Evolutionary conservation across 1,284 basidiomycete species (phyloP), one percentile per base, ranked within the genome.

Genomic region (Ustilago nuda): DNA sequence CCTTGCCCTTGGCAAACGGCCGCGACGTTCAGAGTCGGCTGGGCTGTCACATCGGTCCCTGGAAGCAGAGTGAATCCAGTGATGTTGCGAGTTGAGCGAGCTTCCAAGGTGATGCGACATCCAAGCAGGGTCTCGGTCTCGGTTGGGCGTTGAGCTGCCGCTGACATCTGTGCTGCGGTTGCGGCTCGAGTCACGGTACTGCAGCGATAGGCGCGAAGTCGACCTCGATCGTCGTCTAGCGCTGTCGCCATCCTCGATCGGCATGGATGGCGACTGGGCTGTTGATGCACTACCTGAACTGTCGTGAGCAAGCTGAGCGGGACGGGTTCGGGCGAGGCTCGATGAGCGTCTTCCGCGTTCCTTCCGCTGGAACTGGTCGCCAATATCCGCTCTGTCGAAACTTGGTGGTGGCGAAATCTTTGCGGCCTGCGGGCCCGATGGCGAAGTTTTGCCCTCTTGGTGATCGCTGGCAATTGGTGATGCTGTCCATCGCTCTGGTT

Each of bases 31-130:
- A 1, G 75, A 77, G 0, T 77, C 75, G 12, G 70, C 66, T 5
- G 75, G 75, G 15, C 75, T 77, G 41, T 77, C 75, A 54, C 69
- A 69, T 30, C 74, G 69, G 51, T 72, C 62, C 43, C 56, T 66
- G n/a, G 36, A 37, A 30, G 35, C 36, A 30, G 51, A 15, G 13
- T 66, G 60, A 7, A 56, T 19, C 72, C 67, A 71, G 7, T 37
- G 46, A 41, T 60, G 63, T n/a, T 62, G 66, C 39, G 67, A 61
- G 33, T 39, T 61, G 43, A 69, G 30, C 48, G 66, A 66, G 63
- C 55, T 60, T 9, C 56, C 56, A 15, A 61, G 52, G 51, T 60
- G 67, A 35, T 67, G 73, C 7, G 61, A 39, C 46, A 66, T 53
- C 73, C 73, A 76, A 1, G 55, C 35, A 4, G 43, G 56, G 23